These are phyloP conservation scores for Lachnellula arida DNA, from an alignment of 2,329 filamentous ascomycete species.

Conservation along the genomic window DNA sequence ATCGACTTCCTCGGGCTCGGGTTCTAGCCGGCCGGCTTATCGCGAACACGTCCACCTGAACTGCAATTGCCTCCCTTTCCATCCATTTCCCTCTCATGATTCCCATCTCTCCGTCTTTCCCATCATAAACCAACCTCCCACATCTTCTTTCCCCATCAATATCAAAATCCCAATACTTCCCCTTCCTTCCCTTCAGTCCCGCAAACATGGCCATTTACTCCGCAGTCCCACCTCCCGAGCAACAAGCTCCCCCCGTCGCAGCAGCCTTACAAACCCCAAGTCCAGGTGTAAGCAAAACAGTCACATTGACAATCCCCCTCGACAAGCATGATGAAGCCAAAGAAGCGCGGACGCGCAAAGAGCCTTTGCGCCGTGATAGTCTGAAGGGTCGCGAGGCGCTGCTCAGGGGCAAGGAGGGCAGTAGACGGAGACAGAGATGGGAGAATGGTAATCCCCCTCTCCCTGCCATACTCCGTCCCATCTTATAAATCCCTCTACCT, in stretches of 20 bases:
- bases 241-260: conserved; percentile 30
- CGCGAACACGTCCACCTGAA: conserved; percentile 2
- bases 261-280: conserved; percentile 46
- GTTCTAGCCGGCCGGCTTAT: conserved; percentile 9
- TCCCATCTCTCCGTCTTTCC: neutral
- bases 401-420: conserved; percentile 87
- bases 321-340: conserved; percentile 46
- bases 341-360: conserved; percentile 23
- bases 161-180: neutral
- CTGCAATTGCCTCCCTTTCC: neutral
- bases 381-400: conserved; percentile 46
- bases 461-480: neutral
- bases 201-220: conserved; percentile 48
- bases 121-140: neutral
- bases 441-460: conserved; percentile 68
- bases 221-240: conserved; percentile 47
- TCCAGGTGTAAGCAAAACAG: conserved; percentile 52
- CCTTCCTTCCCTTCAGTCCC: neutral
- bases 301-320: conserved; percentile 69
- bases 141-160: neutral
- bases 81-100: too few relatives aligned
- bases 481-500: neutral
- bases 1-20: neutral
- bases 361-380: conserved; percentile 42
- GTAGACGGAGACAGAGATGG: conserved; percentile 80